Conservation (phyloP, 768 basidiomycete species). For the Terana coerulea region DNA sequence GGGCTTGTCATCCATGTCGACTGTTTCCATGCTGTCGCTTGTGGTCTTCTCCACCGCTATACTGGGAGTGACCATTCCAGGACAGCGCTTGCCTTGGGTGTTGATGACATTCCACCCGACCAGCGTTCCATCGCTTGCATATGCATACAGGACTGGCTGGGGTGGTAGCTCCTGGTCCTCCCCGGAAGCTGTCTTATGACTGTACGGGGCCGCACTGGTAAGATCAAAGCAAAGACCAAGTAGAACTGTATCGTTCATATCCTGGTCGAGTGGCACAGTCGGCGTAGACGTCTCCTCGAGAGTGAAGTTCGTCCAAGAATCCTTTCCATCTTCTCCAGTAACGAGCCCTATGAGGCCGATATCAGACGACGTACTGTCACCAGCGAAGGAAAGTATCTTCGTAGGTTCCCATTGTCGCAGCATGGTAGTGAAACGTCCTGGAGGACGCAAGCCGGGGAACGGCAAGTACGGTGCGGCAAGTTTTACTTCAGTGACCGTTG, state of each 20-base stretch:
- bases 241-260: constrained; percentile 66
- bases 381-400: constrained; percentile 39
- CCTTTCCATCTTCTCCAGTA: constrained; percentile 22
- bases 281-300: constrained; percentile 50
- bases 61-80: constrained; percentile 41
- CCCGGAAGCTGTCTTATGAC: constrained; percentile 35
- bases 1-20: constrained; percentile 1
- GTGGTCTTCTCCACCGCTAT: constrained; percentile 8
- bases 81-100: constrained; percentile 47
- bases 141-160: constrained; percentile 67
- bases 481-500: constrained; percentile 33
- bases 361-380: constrained; percentile 49
- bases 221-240: constrained; percentile 64
- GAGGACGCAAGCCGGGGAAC: constrained; percentile 42
- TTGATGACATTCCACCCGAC: constrained; percentile 71
- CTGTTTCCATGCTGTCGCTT: constrained; percentile 2
- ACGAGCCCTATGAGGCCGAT: constrained; percentile 42
- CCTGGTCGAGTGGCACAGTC: constrained; percentile 63
- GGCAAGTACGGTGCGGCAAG: constrained; percentile 40
- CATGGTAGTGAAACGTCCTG: constrained; percentile 37
- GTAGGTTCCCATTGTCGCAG: constrained; percentile 44
- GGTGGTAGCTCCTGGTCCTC: constrained; percentile 41
- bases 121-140: constrained; percentile 75
- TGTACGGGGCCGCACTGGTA: constrained; percentile 43
- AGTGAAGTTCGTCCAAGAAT: constrained; percentile 41